Evolutionary conservation across 1,284 basidiomycete species (phyloP).

Genomic region (Ustilago nuda): DNA sequence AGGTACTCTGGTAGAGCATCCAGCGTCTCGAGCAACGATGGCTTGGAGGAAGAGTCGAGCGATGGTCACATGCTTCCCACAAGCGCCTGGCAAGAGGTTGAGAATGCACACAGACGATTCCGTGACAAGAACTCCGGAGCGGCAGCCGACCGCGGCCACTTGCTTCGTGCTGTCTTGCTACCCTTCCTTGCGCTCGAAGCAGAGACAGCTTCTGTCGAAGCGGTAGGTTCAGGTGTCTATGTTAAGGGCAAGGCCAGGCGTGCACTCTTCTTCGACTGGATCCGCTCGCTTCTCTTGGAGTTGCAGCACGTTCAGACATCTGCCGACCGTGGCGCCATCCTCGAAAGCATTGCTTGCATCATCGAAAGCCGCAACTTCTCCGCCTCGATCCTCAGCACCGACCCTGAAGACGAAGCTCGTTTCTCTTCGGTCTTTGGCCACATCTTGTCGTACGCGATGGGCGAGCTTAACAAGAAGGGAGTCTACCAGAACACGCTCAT

Average conservation of each 20-base stretch:
- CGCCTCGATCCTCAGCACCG: slow-evolving; percentile 41
- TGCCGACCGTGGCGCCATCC: slow-evolving; percentile 63
- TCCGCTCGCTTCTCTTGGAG: slow-evolving; percentile 57
- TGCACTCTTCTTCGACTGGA: slow-evolving; percentile 65
- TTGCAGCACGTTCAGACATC: slow-evolving; percentile 64
- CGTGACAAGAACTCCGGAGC: slow-evolving; percentile 28
- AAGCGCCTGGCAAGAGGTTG: slow-evolving; percentile 63
- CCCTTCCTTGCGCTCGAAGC: slow-evolving; percentile 66
- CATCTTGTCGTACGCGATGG: slow-evolving; percentile 62
- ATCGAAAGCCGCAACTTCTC: slow-evolving; percentile 64
- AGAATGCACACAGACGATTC: slow-evolving; percentile 57
- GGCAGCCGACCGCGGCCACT: slow-evolving; percentile 54
- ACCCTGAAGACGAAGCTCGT: slow-evolving; percentile 52
- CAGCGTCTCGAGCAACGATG: slow-evolving; percentile 39
- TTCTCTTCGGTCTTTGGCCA: slow-evolving; percentile 63
- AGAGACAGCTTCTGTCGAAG: slow-evolving; percentile 56
- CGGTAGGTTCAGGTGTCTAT: slow-evolving; percentile 41
- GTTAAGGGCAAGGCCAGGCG: slow-evolving; percentile 51
- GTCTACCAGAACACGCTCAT: slow-evolving; percentile 67
- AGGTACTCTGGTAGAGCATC: slow-evolving; percentile 39
- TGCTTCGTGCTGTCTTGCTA: slow-evolving; percentile 58
- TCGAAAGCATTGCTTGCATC: slow-evolving; percentile 66
- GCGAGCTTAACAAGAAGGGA: slow-evolving; percentile 67
- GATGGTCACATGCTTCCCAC: slow-evolving; percentile 56
- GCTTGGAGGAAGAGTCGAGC: slow-evolving; percentile 38